A percentile compares a stretch with the other conserved stretches of the same genome.
Evolutionary conservation across 164 flowering plant genomes (phyloP).

Genomic region (Magnolia changhungtana): DNA sequence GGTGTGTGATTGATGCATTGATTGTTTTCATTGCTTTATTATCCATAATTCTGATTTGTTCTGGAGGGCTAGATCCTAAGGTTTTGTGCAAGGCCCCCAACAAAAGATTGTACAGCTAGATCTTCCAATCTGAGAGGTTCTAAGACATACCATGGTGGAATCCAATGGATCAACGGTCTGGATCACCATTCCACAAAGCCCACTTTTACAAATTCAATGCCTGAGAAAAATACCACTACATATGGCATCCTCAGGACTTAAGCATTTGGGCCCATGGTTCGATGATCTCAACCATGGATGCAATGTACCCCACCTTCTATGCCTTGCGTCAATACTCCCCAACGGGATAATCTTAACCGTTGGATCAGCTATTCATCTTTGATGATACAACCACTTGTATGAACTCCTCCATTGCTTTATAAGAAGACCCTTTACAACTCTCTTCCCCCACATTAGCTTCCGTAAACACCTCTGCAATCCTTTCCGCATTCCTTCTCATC

Average conservation of each 20-base stretch:
- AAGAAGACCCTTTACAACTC: neutral
- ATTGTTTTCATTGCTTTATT: no score
- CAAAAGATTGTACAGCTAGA: no score
- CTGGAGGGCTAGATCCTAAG: no score
- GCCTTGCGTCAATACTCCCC: neutral
- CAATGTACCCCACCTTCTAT: neutral
- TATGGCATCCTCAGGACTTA: neutral
- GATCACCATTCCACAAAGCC: no score
- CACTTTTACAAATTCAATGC: no score
- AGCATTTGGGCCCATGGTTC: neutral
- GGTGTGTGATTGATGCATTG: no score
- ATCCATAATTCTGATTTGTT: no score
- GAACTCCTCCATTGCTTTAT: conserved; percentile 7
- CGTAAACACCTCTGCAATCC: neutral
- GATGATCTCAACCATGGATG: neutral
- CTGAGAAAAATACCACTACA: no score
- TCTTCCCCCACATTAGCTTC: neutral
- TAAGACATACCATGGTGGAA: no score
- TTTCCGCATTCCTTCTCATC: conserved; percentile 5
- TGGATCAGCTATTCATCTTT: neutral
- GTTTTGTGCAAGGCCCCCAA: no score
- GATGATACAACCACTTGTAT: neutral
- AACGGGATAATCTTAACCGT: neutral
- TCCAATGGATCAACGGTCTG: no score
- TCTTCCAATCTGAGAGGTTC: no score